Conservation (phyloP, 208 protist genomes). For the Crithidia bombi region DNA sequence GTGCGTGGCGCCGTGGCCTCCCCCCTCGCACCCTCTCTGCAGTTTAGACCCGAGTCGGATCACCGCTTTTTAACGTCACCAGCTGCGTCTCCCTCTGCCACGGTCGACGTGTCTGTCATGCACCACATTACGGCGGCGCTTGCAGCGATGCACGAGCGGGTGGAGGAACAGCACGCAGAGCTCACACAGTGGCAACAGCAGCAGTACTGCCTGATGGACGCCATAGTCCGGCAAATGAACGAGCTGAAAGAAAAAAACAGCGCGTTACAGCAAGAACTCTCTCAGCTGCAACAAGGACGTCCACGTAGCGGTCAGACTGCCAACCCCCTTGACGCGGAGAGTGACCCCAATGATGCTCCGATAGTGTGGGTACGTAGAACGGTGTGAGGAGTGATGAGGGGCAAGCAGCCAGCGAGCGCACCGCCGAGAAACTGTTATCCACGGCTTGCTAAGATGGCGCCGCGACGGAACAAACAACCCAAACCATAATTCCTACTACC, state of each 20-base stretch:
- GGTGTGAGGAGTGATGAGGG: neutral
- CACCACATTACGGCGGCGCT: conserved; percentile 41
- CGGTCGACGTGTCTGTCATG: conserved; percentile 15
- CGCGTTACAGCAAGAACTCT: conserved; percentile 9
- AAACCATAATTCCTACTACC: no score
- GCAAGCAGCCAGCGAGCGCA: no score
- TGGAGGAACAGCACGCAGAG: conserved; percentile 39
- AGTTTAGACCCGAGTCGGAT: neutral
- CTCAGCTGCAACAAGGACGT: neutral
- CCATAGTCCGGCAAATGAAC: conserved; percentile 32
- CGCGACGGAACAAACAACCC: no score
- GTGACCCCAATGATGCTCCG: neutral
- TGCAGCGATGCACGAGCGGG: conserved; percentile 31
- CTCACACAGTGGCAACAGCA: conserved; percentile 33
- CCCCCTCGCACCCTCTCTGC: neutral
- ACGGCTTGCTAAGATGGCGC: no score
- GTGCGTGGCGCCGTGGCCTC: neutral
- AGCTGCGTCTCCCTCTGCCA: neutral
- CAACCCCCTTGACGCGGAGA: neutral
- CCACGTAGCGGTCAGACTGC: neutral
- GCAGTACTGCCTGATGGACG: conserved; percentile 33
- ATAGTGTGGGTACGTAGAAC: neutral
- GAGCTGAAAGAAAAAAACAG: conserved; percentile 29
- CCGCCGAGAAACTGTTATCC: no score
- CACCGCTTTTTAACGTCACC: neutral